Evolutionary conservation across 1,284 basidiomycete genomes (phyloP), one percentile per base, ranked within the genome.

Genomic region (Sanghuangporus sanghuang): DNA sequence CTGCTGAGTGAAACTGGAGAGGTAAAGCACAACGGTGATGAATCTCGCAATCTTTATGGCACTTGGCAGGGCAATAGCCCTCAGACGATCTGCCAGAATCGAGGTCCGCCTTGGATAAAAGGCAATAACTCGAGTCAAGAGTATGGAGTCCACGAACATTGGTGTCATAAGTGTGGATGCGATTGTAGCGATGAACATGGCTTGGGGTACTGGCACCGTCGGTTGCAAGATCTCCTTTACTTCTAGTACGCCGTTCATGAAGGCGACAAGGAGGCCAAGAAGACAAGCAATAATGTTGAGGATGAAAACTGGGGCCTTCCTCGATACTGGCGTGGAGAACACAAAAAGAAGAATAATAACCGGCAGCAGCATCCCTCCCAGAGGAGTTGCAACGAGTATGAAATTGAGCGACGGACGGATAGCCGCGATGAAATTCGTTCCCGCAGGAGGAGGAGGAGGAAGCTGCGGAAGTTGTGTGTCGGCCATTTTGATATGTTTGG

Each of bases 71-170:
- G 66, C 58, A 23, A 74, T 63, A 18, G 75, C 66, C 4, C 59
- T 53, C 2, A 71, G n/a, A 1, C 71, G 60, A 1, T 64, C 67
- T 3, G 38, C 48, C 27, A 39, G 66, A 8, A 71, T 56, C 6
- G 71, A 72, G 6, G 65, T 67, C 7, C 57, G 64, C 1, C 67
- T 66, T 0, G 75, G 75, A 56, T 72, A 75, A 12, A 76, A 73
- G 0, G 71, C 73, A 35, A 73, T 66, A 9, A 76, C 67, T 3
- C 75, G 69, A 57, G 75, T 69, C 32, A 76, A 40, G 7, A 76
- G 68, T 44, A 76, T 72, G 0, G 73, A 71, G 58, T 76, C 75
- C 50, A 75, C 67, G 53, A 75, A 68, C 16, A 74, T 54, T 0
- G 74, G 73, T 2, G 71, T 68, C 18, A 71, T 39, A 9, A 72